These are phyloP conservation scores for Beta corolliflora DNA, from an alignment of 179 eudicot species.

Conservation along the genomic window DNA sequence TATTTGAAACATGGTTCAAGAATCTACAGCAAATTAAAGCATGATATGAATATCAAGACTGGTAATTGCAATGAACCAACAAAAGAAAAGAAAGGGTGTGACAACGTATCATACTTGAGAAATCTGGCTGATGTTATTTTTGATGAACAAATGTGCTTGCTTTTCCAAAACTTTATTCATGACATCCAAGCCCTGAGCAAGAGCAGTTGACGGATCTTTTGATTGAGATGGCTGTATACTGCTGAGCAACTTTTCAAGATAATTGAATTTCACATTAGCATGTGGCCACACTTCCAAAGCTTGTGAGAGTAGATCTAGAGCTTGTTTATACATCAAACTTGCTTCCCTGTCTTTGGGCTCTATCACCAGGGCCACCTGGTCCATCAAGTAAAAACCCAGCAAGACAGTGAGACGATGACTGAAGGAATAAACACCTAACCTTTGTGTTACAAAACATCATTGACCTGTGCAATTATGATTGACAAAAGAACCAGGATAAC, in stretches of 20 bases:
- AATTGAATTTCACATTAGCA: constrained; percentile 99
- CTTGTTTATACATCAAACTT: constrained; percentile 94
- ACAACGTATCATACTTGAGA: constrained; percentile 65
- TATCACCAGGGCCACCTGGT: constrained; percentile 92
- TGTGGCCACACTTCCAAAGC: constrained; percentile 99
- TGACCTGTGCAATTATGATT: background rate
- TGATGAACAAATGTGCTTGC: constrained; percentile 94
- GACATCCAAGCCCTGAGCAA: constrained; percentile 96
- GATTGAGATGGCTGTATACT: constrained; percentile 92
- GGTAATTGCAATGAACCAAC: background rate
- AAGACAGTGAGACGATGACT: background rate
- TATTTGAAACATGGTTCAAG: constrained; percentile 97
- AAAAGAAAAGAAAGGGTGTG: background rate
- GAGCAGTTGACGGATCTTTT: constrained; percentile 97
- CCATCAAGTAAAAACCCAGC: constrained; percentile 9
- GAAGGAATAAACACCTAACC: background rate
- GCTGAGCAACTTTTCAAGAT: constrained; percentile 93
- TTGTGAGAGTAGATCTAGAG: constrained; percentile 87
- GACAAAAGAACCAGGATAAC: background rate
- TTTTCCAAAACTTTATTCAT: constrained; percentile 98
- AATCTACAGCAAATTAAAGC: constrained; percentile 57
- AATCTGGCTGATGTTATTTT: constrained; percentile 90
- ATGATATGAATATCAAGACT: constrained; percentile 11
- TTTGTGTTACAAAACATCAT: background rate
- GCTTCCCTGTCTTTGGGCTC: constrained; percentile 99